Evolutionary conservation across 2,329 filamentous ascomycete species (phyloP), one percentile per base, ranked within the genome.

Genomic region (Microcyclospora tardicrescens): DNA sequence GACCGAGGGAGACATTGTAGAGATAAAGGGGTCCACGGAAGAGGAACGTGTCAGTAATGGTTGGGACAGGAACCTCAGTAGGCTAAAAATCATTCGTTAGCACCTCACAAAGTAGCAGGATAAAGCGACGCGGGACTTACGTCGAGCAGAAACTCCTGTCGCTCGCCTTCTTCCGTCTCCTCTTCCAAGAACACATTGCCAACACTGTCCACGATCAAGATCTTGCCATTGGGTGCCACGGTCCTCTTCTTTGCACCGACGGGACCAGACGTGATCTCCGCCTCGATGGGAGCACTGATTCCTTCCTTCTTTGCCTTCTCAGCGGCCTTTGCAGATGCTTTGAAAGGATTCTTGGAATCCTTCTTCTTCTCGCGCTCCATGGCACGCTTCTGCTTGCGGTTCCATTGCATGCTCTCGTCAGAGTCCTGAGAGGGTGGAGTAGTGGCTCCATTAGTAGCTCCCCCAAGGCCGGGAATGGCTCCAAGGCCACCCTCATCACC

Each of bases 121-220:
- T 8, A 11, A 15, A n/a, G 16, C n/a, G 19, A 36, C 6, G 16
- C 6, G 15, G 9, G 37, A 73, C 81, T 71, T 65, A 95, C 78
- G 59, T 98, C 89, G 43, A 98, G 77, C 46, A 95, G 66, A 57
- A 80, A 93, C 58, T 95, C 84, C 49, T 82, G 75, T 27, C 77
- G 73, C 39, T 83, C 77, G 38, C 91, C 91, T 16, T 95, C 84
- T 49, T 87, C 86, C 37, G 85, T 84, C 52, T 84, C 74, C 56
- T 93, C 84, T 62, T 96, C 87, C n/a, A 98, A 69, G 57, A 84
- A 98, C 10, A 98, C 91, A 52, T 95, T 86, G 19, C 91, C 91
- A 9, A 81, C 68, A 1, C 84, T 84, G 62, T 98, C 2, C 3
- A 98, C 91, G 40, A 98, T 80, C 29, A 98, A 68, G 1, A 93